phyloP scores from a whole-genome alignment of 306 rosid genomes.

The Begonia masoniana region DNA sequence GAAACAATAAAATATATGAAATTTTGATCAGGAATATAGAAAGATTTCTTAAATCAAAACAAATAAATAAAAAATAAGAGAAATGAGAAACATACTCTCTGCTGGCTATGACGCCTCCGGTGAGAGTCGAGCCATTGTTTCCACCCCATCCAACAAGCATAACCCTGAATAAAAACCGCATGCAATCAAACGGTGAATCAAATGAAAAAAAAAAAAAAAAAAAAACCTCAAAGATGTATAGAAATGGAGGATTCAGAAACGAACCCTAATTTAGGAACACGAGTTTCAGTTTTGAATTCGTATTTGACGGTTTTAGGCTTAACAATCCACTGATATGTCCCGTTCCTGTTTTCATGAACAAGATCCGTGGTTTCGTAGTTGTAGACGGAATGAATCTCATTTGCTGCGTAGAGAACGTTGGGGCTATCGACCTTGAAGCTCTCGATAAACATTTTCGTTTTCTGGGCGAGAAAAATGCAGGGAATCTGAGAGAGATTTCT shows the following conservation, averaged over 20 bases:
- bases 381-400: constrained; percentile 78
- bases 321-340: constrained; percentile 77
- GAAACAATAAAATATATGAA: too few relatives aligned
- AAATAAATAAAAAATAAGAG: not conserved
- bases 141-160: constrained; percentile 99
- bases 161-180: constrained; percentile 31
- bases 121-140: constrained; percentile 82
- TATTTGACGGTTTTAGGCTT: constrained; percentile 80
- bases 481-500: not conserved
- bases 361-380: constrained; percentile 85
- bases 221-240: not conserved
- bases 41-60: not conserved
- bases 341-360: constrained; percentile 68
- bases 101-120: constrained; percentile 90
- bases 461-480: not conserved
- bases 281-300: constrained; percentile 60
- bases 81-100: constrained; percentile 42
- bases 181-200: not conserved
- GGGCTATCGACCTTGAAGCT: constrained; percentile 85
- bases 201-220: not conserved
- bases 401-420: constrained; percentile 46
- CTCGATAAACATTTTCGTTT: constrained; percentile 56
- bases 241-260: not conserved
- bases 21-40: too few relatives aligned
- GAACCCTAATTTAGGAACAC: constrained; percentile 79